phyloP scores from a whole-genome alignment of 2,329 filamentous ascomycete species.

The Aspergillus sergii region DNA sequence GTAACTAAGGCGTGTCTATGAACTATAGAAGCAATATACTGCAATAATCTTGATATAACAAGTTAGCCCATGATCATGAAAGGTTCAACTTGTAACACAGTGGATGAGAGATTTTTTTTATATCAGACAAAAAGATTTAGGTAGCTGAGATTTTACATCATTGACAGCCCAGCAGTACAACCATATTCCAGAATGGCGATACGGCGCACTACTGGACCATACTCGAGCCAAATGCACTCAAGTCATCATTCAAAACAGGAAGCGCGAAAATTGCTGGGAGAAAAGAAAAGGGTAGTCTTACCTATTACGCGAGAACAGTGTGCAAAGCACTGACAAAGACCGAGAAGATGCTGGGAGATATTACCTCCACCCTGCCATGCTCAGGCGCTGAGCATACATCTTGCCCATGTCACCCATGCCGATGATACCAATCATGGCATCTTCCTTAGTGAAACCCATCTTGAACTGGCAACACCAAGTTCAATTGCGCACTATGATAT shows the following conservation, averaged over 20 bases:
- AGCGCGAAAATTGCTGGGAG: slow-evolving; percentile 9
- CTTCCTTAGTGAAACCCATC: slow-evolving; percentile 56
- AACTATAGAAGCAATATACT: slow-evolving; percentile 6
- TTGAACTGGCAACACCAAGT: neutral
- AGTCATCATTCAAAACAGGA: slow-evolving; percentile 78
- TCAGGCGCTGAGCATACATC: slow-evolving; percentile 92
- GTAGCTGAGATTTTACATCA: slow-evolving; percentile 99
- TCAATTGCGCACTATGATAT: neutral
- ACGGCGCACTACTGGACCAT: slow-evolving; percentile 67
- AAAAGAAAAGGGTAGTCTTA: slow-evolving; percentile 25
- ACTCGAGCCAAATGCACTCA: slow-evolving; percentile 99
- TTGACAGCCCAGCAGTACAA: slow-evolving; percentile 68
- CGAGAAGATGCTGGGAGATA: slow-evolving; percentile 11
- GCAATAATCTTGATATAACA: slow-evolving; percentile 6
- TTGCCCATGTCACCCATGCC: slow-evolving; percentile 99
- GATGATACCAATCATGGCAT: slow-evolving; percentile 86
- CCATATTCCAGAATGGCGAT: slow-evolving; percentile 74
- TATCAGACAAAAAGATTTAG: slow-evolving; percentile 88
- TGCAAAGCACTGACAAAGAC: slow-evolving; percentile 2
- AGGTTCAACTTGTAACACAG: slow-evolving; percentile 11
- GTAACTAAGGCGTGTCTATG: slow-evolving; percentile 19
- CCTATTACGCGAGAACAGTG: slow-evolving; percentile 32
- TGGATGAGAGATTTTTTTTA: neutral
- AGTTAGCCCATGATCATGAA: slow-evolving; percentile 4
- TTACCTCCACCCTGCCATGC: slow-evolving; percentile 89